Conservation (phyloP, 1,139 yeast genomes). For the Yamadazyma taylorii region DNA sequence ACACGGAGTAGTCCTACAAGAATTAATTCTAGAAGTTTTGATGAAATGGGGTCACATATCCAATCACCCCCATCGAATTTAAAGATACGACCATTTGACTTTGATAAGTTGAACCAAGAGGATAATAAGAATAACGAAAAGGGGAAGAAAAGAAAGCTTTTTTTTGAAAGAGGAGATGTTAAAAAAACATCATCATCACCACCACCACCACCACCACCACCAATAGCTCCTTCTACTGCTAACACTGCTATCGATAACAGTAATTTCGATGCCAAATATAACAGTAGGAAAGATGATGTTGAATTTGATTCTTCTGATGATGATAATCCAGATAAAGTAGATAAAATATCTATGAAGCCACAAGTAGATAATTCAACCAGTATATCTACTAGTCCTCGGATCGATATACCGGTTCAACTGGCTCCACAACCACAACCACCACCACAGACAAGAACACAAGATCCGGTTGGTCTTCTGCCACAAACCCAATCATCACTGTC, state of each 20-base stretch:
- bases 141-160: not conserved
- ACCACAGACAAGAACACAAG: not conserved
- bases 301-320: conserved; percentile 23
- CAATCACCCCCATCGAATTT: conserved; percentile 11
- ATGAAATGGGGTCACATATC: not conserved
- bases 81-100: conserved; percentile 4
- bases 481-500: too few species aligned
- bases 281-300: conserved; percentile 11
- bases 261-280: not conserved
- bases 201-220: not conserved
- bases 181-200: not conserved
- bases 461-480: not conserved
- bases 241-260: not conserved
- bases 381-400: conserved; percentile 9
- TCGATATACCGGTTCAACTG: not conserved
- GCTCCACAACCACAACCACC: not conserved
- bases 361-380: conserved; percentile 9
- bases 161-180: conserved; percentile 5
- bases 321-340: conserved; percentile 10
- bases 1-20: conserved; percentile 2
- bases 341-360: conserved; percentile 8
- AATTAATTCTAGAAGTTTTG: not conserved
- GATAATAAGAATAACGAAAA: not conserved
- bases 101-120: conserved; percentile 3
- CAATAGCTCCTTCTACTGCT: not conserved